A percentile compares a stretch with the other conserved stretches of the same genome.
phyloP scores from a whole-genome alignment of 192 early-diverging fungal genomes.

The Anaeromyces robustus region DNA sequence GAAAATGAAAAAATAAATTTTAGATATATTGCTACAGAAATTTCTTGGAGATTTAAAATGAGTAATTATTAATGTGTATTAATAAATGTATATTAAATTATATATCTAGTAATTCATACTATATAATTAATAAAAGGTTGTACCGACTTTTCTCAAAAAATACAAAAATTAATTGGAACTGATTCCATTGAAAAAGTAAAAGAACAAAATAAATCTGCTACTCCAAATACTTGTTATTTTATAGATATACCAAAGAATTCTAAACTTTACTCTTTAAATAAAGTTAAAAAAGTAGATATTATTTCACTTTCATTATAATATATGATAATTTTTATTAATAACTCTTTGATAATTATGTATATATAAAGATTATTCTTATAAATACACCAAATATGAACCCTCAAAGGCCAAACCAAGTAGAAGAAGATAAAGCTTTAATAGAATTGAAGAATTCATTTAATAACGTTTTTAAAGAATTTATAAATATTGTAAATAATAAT shows the following conservation, averaged over 20 bases:
- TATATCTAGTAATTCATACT: no score
- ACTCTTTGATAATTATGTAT: no score
- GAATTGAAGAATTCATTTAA: not conserved
- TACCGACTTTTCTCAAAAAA: not conserved
- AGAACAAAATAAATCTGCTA: not conserved
- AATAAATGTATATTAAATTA: no score
- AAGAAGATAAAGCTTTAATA: not conserved
- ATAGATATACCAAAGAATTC: not conserved
- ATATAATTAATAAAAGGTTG: not conserved
- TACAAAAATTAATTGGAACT: not conserved
- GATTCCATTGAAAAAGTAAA: not conserved
- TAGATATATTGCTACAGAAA: not conserved
- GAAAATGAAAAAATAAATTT: not conserved
- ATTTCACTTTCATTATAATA: no score
- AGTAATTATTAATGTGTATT: not conserved
- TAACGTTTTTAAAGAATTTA: not conserved
- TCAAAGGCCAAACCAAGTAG: not conserved
- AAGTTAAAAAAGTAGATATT: not conserved
- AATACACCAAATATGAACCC: not conserved
- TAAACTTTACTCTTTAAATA: not conserved
- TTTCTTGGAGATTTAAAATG: not conserved
- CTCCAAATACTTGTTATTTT: not conserved
- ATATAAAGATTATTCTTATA: not conserved
- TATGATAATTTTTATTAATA: no score
- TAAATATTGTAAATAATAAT: not conserved